Percentiles rank a stretch among this genome's conserved stretches.
Evolutionary conservation across 2,329 filamentous ascomycete species (phyloP).

Genomic region (Cladosporium oxysporum): DNA sequence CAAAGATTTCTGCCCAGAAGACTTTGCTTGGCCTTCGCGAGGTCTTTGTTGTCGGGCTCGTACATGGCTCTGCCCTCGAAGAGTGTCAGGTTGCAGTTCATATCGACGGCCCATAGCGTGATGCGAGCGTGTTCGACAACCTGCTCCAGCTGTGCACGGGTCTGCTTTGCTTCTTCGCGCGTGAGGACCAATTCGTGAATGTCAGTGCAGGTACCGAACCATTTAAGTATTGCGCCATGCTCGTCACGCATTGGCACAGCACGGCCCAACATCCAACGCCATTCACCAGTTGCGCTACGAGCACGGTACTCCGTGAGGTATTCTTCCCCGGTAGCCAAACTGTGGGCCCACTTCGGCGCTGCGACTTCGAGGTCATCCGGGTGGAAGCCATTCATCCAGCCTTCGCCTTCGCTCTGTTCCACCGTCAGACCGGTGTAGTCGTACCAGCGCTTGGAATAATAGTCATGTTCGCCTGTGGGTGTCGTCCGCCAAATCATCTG

Average conservation of each 20-base stretch:
- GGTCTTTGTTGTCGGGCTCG: slow-evolving; percentile 17
- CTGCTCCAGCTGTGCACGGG: slow-evolving; percentile 68
- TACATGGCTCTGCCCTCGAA: slow-evolving; percentile 63
- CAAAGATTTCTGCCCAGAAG: slow-evolving; percentile 64
- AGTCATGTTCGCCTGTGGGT: slow-evolving; percentile 67
- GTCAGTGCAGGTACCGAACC: slow-evolving; percentile 80
- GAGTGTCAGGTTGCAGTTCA: slow-evolving; percentile 62
- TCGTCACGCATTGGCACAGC: slow-evolving; percentile 69
- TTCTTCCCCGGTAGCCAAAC: slow-evolving; percentile 65
- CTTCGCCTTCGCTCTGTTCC: slow-evolving; percentile 62
- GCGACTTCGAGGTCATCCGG: slow-evolving; percentile 67
- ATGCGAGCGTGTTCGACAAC: slow-evolving; percentile 75
- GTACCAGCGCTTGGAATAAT: slow-evolving; percentile 77
- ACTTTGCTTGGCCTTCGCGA: slow-evolving; percentile 25
- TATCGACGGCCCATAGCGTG: slow-evolving; percentile 73
- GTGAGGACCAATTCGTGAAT: slow-evolving; percentile 73
- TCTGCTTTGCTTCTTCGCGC: slow-evolving; percentile 65
- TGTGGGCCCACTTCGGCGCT: slow-evolving; percentile 60
- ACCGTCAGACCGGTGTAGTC: slow-evolving; percentile 70
- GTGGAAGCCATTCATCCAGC: slow-evolving; percentile 68
- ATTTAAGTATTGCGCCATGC: slow-evolving; percentile 70
- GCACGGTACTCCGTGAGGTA: slow-evolving; percentile 73
- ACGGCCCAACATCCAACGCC: slow-evolving; percentile 76
- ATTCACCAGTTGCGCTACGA: slow-evolving; percentile 65
- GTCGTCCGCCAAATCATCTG: slow-evolving; percentile 68